Evolutionary conservation across 2,329 filamentous ascomycete species (phyloP).

Genomic region (Thyridium curvatum): DNA sequence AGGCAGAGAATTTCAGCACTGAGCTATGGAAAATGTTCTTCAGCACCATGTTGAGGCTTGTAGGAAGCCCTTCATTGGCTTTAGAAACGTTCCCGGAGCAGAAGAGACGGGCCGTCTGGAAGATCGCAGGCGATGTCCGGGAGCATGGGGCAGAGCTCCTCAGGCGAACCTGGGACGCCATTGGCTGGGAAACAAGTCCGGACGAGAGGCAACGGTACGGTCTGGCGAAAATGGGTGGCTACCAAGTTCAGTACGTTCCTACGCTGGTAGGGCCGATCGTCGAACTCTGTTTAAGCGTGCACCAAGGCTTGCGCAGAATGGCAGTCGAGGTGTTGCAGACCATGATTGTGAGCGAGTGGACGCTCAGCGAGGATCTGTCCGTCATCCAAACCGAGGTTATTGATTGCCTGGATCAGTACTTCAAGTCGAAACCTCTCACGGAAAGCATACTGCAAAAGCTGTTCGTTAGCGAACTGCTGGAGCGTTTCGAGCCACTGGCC

Average conservation of each 20-base stretch:
- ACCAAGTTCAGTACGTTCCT: conserved; percentile 97
- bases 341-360: conserved; percentile 99
- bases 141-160: conserved; percentile 86
- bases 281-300: conserved; percentile 89
- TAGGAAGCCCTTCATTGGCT: conserved; percentile 81
- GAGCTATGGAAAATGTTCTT: conserved; percentile 94
- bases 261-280: conserved; percentile 86
- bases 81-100: conserved; percentile 96
- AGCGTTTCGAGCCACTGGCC: conserved; percentile 68
- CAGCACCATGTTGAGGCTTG: conserved; percentile 77
- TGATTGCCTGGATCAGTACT: conserved; percentile 82
- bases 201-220: conserved; percentile 77
- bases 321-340: conserved; percentile 91
- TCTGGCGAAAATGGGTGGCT: conserved; percentile 81
- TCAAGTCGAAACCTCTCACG: conserved; percentile 81
- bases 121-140: conserved; percentile 93
- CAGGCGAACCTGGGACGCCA: conserved; percentile 83
- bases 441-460: conserved; percentile 89
- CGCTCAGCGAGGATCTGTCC: conserved; percentile 82
- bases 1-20: conserved; percentile 87
- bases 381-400: conserved; percentile 96
- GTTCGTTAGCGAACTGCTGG: conserved; percentile 80
- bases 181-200: conserved; percentile 85
- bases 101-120: conserved; percentile 94
- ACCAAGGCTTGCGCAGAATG: conserved; percentile 82